These are phyloP conservation scores for Plasmodium sp. DNA, from an alignment of 169 alveolate genomes.

Conservation along the genomic window DNA sequence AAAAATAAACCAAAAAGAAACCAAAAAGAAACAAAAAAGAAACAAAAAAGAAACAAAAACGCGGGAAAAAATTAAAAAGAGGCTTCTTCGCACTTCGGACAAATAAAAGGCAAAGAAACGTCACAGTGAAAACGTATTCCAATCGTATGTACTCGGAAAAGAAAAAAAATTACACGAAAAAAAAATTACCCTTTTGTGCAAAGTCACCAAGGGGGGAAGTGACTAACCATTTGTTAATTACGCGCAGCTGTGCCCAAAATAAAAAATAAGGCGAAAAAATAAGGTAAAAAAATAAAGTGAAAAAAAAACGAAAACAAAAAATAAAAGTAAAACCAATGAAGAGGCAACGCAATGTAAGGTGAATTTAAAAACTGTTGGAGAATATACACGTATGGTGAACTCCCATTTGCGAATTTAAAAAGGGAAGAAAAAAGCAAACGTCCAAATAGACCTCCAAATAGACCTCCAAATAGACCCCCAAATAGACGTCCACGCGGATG, in stretches of 20 bases:
- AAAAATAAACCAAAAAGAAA: too few species aligned
- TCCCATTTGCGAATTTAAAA: background rate
- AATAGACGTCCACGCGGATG: background rate
- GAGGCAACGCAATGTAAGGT: background rate
- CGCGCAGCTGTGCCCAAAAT: background rate
- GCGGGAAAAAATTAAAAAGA: background rate
- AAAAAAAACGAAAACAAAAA: background rate
- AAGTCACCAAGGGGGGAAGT: background rate
- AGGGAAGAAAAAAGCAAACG: background rate
- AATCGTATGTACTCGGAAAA: background rate
- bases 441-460: background rate
- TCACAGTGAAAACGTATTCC: background rate
- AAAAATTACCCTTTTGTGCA: background rate
- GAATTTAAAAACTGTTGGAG: background rate
- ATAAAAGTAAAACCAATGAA: background rate
- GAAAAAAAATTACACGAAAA: background rate
- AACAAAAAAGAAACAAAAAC: background rate
- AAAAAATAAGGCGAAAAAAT: too few species aligned
- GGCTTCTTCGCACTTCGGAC: background rate
- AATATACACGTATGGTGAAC: background rate
- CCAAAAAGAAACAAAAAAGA: too few species aligned
- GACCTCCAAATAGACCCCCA: too few species aligned
- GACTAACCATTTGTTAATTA: background rate
- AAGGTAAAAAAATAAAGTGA: background rate
- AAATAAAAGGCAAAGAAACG: background rate